A percentile compares a stretch with the other conserved stretches of the same genome.
Conservation (phyloP, 768 basidiomycete genomes). For the Mycena alexandri region DNA sequence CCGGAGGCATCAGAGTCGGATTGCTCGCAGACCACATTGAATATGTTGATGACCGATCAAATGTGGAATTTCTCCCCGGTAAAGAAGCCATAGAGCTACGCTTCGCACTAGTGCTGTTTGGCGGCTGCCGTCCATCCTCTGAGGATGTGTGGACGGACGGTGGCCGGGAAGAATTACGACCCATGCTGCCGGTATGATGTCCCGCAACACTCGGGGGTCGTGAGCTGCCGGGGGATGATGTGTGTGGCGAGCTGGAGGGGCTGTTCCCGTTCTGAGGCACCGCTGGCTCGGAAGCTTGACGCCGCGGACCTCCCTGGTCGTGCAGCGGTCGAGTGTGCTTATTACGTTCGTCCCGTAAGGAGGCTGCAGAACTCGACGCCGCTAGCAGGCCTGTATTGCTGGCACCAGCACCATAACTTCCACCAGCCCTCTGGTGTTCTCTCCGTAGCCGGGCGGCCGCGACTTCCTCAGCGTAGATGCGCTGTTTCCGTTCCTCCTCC, state of each 20-base stretch:
- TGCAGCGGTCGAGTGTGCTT: constrained; percentile 52
- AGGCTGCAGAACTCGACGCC: constrained; percentile 53
- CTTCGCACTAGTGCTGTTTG: constrained; percentile 52
- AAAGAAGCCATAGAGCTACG: constrained; percentile 57
- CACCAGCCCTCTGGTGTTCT: constrained; percentile 68
- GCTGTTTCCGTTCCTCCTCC: constrained; percentile 68
- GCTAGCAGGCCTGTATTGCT: constrained; percentile 42
- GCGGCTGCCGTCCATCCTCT: constrained; percentile 62
- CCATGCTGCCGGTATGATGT: constrained; percentile 47
- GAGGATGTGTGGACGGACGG: constrained; percentile 70
- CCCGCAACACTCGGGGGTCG: constrained; percentile 58
- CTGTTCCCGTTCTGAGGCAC: constrained; percentile 46
- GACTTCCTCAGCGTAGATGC: constrained; percentile 69
- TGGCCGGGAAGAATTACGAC: constrained; percentile 58
- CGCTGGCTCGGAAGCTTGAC: constrained; percentile 61
- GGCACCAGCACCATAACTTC: constrained; percentile 46
- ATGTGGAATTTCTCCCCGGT: constrained; percentile 45
- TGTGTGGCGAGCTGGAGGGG: constrained; percentile 46
- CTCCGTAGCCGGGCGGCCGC: constrained; percentile 71
- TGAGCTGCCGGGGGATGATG: constrained; percentile 68
- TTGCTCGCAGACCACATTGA: constrained; percentile 57
- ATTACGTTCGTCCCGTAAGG: constrained; percentile 61
- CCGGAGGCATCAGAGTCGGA: constrained; percentile 43
- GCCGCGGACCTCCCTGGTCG: constrained; percentile 56
- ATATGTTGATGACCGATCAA: constrained; percentile 50